phyloP scores from a whole-genome alignment of 805 yeast genomes.

The Myxozyma sirexii region DNA sequence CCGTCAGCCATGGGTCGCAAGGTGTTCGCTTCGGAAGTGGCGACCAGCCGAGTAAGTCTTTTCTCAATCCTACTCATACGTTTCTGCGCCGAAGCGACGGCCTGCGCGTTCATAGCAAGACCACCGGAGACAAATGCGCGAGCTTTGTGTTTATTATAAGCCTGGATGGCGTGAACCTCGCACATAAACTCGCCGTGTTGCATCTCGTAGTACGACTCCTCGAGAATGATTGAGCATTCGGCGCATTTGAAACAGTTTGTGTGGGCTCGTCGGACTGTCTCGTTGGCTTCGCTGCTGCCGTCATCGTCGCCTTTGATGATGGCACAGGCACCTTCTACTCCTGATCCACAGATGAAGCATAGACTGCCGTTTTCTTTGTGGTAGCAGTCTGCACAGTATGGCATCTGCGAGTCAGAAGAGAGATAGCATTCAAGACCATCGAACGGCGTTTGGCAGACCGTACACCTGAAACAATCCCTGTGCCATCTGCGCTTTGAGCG shows the following conservation, averaged over 20 bases:
- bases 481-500: constrained; percentile 61
- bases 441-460: constrained; percentile 51
- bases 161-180: constrained; percentile 42
- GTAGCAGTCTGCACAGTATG: constrained; percentile 78
- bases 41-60: background rate
- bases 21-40: background rate
- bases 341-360: constrained; percentile 69
- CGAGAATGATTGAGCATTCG: constrained; percentile 50
- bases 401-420: constrained; percentile 62
- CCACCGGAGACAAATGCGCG: constrained; percentile 10
- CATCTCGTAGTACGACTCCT: constrained; percentile 42
- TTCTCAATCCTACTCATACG: constrained; percentile 8
- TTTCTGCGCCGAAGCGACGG: constrained; percentile 2
- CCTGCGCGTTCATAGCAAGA: background rate
- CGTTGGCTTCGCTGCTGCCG: background rate
- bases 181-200: constrained; percentile 43
- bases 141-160: constrained; percentile 14
- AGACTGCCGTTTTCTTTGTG: constrained; percentile 75
- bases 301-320: constrained; percentile 48
- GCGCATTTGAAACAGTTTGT: constrained; percentile 69
- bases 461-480: constrained; percentile 78
- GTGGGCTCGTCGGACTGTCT: constrained; percentile 59
- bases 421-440: constrained; percentile 56
- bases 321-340: constrained; percentile 89
- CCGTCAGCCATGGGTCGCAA: background rate